Evolutionary conservation across 2,329 filamentous ascomycete genomes (phyloP).

Genomic region (Cladophialophora exuberans): DNA sequence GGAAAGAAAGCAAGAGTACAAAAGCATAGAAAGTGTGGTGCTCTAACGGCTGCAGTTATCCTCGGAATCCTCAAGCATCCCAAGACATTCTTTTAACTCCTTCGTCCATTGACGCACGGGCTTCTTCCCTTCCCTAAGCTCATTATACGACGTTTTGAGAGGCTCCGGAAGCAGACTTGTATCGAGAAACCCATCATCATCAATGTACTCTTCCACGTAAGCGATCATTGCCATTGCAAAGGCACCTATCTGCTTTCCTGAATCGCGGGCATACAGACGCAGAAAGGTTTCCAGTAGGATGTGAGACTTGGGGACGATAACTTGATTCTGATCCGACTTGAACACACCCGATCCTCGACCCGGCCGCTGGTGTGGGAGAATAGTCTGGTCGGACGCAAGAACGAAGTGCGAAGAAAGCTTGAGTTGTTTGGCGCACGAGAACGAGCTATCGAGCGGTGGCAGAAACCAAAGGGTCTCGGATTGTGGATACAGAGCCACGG

Average conservation of each 20-base stretch:
- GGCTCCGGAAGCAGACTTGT: conserved; percentile 15
- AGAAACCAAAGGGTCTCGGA: conserved; percentile 15
- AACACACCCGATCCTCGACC: conserved; percentile 21
- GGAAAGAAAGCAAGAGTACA: too few species aligned
- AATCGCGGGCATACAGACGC: conserved; percentile 20
- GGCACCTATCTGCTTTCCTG: conserved; percentile 11
- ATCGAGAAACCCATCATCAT: conserved; percentile 7
- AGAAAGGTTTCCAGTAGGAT: conserved; percentile 21
- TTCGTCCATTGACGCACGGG: conserved; percentile 20
- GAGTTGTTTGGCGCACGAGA: conserved; percentile 2
- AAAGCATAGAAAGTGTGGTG: too few species aligned
- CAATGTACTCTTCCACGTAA: conserved; percentile 8
- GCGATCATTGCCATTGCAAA: conserved; percentile 20
- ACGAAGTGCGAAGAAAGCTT: conserved; percentile 13
- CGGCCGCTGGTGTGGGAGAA: conserved; percentile 14
- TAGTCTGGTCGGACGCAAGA: conserved; percentile 16
- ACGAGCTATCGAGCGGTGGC: conserved; percentile 8
- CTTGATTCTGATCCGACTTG: conserved; percentile 9
- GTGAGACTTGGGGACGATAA: conserved; percentile 22
- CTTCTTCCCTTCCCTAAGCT: conserved; percentile 15
- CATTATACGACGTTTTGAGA: conserved; percentile 12
- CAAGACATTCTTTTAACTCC: conserved; percentile 20
- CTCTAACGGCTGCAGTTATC: too few species aligned
- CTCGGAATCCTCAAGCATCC: too few species aligned
- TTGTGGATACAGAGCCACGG: conserved; percentile 17